A percentile compares a stretch with the other conserved stretches of the same genome.
Conservation (phyloP, 1,139 yeast species). For the Kurtzmaniella quercitrusa region DNA sequence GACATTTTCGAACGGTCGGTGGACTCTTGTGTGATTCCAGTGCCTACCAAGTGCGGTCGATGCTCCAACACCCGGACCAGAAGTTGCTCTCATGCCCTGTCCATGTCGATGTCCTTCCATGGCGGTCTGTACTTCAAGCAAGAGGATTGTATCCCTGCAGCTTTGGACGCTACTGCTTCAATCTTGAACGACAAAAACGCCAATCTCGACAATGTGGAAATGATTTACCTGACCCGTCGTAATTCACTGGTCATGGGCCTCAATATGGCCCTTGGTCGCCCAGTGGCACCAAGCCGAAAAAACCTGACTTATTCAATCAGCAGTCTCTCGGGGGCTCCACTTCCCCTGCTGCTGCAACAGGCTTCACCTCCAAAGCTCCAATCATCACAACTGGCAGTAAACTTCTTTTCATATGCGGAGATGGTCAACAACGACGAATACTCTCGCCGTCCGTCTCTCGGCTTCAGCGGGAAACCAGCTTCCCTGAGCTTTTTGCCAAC, state of each 20-base stretch:
- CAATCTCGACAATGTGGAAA: slow-evolving; percentile 64
- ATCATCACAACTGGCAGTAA: slow-evolving; percentile 48
- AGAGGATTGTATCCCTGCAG: slow-evolving; percentile 77
- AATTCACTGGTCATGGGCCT: slow-evolving; percentile 54
- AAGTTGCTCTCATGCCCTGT: slow-evolving; percentile 25
- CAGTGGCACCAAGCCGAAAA: slow-evolving; percentile 37
- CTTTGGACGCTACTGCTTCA: slow-evolving; percentile 73
- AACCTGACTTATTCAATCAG: slow-evolving; percentile 33
- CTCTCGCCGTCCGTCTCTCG: slow-evolving; percentile 50
- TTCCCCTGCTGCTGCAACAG: slow-evolving; percentile 10
- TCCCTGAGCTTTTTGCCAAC: slow-evolving; percentile 29
- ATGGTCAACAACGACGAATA: slow-evolving; percentile 62
- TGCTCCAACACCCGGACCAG: slow-evolving; percentile 15
- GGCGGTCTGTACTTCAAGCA: slow-evolving; percentile 26
- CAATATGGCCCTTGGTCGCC: slow-evolving; percentile 56
- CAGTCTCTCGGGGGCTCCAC: slow-evolving; percentile 12
- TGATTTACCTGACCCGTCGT: slow-evolving; percentile 60
- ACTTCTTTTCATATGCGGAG: slow-evolving; percentile 78
- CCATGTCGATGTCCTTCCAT: slow-evolving; percentile 19
- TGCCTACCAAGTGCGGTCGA: slow-evolving; percentile 12
- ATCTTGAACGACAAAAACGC: slow-evolving; percentile 53
- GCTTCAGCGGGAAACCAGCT: slow-evolving; percentile 13
- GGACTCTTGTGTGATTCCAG: slow-evolving; percentile 23
- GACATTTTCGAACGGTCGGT: slow-evolving; percentile 60
- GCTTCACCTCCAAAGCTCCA: slow-evolving; percentile 39